Percentiles rank a stretch among this genome's conserved stretches.
Evolutionary conservation across 805 yeast genomes (phyloP).

Genomic region (Kregervanrija pseudodelftensis): DNA sequence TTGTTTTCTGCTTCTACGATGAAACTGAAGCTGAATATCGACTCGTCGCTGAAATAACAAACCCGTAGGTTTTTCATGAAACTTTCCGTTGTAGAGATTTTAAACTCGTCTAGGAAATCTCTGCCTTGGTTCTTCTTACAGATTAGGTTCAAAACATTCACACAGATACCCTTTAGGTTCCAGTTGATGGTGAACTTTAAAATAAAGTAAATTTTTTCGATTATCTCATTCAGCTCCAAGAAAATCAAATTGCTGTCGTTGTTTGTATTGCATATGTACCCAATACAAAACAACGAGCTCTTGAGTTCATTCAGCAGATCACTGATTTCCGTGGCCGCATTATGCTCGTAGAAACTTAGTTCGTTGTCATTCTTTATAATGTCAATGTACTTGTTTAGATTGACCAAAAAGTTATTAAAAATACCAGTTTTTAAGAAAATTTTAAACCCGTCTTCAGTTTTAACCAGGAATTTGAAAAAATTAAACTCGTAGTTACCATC

Average conservation of each 20-base stretch:
- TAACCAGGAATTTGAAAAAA: slow-evolving; percentile 73
- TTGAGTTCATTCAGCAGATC: slow-evolving; percentile 44
- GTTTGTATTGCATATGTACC: slow-evolving; percentile 68
- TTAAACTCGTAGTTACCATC: slow-evolving; percentile 16
- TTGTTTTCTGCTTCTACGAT: no score
- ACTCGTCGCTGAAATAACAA: no score
- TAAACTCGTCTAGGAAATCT: no score
- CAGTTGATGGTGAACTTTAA: slow-evolving; percentile 42
- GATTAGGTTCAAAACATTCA: slow-evolving; percentile 61
- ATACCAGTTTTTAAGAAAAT: slow-evolving; percentile 36
- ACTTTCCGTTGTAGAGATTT: no score
- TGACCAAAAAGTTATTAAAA: slow-evolving; percentile 17
- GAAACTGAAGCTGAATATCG: no score
- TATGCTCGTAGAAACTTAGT: slow-evolving; percentile 13
- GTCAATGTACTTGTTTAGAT: slow-evolving; percentile 13
- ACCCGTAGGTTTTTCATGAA: no score
- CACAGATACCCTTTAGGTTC: slow-evolving; percentile 69
- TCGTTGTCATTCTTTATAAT: slow-evolving; percentile 15
- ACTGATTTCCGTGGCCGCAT: slow-evolving; percentile 22
- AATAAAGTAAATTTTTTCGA: slow-evolving; percentile 46
- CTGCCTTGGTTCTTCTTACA: no score
- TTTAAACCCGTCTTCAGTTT: slow-evolving; percentile 73
- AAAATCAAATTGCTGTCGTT: slow-evolving; percentile 49
- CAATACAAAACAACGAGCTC: slow-evolving; percentile 81
- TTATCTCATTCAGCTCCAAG: slow-evolving; percentile 39